phyloP scores from a whole-genome alignment of 2,329 filamentous ascomycete genomes.

The Alternaria arborescens region DNA sequence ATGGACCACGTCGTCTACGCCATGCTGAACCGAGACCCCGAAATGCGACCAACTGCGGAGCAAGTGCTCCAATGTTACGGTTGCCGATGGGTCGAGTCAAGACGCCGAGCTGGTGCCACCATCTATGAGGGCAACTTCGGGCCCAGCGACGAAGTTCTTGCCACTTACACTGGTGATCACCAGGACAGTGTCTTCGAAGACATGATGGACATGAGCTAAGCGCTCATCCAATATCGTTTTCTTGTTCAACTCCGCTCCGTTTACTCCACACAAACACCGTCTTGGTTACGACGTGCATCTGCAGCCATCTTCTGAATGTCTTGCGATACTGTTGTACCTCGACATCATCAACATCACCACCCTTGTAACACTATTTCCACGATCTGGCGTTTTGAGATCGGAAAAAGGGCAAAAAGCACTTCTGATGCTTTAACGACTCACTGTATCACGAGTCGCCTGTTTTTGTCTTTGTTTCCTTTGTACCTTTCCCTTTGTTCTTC shows the following conservation, averaged over 20 bases:
- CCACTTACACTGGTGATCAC: slow-evolving; percentile 54
- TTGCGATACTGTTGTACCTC: slow-evolving; percentile 16
- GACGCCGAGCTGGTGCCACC: slow-evolving; percentile 87
- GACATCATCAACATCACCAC: slow-evolving; percentile 17
- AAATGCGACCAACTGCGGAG: slow-evolving; percentile 75
- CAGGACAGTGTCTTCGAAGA: slow-evolving; percentile 54
- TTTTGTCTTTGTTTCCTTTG: slow-evolving; percentile 6
- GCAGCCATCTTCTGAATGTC: slow-evolving; percentile 20
- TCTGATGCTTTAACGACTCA: slow-evolving; percentile 23
- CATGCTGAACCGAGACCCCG: slow-evolving; percentile 84
- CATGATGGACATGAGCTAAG: slow-evolving; percentile 65
- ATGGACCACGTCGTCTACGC: slow-evolving; percentile 84
- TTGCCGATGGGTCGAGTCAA: slow-evolving; percentile 78
- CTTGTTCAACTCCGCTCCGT: background rate
- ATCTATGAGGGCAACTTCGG: slow-evolving; percentile 97
- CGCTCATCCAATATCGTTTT: background rate
- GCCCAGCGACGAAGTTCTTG: slow-evolving; percentile 71
- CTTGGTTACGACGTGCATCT: slow-evolving; percentile 22
- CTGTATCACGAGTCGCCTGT: slow-evolving; percentile 6
- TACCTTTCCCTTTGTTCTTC: slow-evolving; percentile 20
- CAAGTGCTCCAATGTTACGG: slow-evolving; percentile 78
- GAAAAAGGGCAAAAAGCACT: slow-evolving; percentile 20
- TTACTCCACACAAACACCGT: slow-evolving; percentile 5
- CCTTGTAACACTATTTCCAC: slow-evolving; percentile 16
- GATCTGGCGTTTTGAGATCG: slow-evolving; percentile 26